phyloP scores from a whole-genome alignment of 2,329 filamentous ascomycete species.

The Juglanconis sp. region DNA sequence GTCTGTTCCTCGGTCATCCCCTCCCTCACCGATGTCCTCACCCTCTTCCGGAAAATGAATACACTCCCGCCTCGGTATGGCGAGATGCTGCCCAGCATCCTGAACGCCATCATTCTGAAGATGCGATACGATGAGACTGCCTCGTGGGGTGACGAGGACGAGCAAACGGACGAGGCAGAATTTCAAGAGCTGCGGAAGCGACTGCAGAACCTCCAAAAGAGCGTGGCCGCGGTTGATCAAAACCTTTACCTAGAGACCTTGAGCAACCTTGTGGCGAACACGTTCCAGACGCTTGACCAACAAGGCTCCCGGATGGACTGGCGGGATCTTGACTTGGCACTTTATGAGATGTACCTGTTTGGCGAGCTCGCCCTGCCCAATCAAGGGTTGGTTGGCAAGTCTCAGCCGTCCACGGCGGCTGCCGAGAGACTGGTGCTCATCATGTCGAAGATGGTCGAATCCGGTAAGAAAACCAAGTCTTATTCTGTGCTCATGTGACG shows the following conservation, averaged over 20 bases:
- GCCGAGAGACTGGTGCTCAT: conserved; percentile 81
- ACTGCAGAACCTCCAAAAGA: conserved; percentile 87
- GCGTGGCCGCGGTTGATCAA: conserved; percentile 85
- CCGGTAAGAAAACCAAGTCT: conserved; percentile 56
- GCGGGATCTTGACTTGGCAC: conserved; percentile 88
- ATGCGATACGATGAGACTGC: conserved; percentile 98
- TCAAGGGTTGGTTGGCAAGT: conserved; percentile 82
- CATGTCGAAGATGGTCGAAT: conserved; percentile 95
- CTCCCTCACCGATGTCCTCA: conserved; percentile 86
- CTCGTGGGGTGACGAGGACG: conserved; percentile 89
- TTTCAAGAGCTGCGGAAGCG: conserved; percentile 92
- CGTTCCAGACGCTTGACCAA: conserved; percentile 76
- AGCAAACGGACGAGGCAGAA: conserved; percentile 94
- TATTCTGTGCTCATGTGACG: background rate
- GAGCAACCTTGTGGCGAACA: conserved; percentile 81
- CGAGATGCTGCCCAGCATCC: conserved; percentile 79
- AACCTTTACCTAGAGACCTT: conserved; percentile 83
- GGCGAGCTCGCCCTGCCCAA: conserved; percentile 90
- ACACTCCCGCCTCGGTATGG: conserved; percentile 71
- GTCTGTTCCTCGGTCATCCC: conserved; percentile 95
- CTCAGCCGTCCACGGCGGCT: conserved; percentile 73
- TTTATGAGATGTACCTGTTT: conserved; percentile 94
- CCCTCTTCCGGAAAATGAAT: conserved; percentile 79
- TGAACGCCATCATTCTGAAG: conserved; percentile 89
- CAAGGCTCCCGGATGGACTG: conserved; percentile 77